A percentile compares a stretch with the other conserved stretches of the same genome.
Conservation (phyloP, 2,329 filamentous ascomycete genomes). For the Dryadomyces quercivorus region DNA sequence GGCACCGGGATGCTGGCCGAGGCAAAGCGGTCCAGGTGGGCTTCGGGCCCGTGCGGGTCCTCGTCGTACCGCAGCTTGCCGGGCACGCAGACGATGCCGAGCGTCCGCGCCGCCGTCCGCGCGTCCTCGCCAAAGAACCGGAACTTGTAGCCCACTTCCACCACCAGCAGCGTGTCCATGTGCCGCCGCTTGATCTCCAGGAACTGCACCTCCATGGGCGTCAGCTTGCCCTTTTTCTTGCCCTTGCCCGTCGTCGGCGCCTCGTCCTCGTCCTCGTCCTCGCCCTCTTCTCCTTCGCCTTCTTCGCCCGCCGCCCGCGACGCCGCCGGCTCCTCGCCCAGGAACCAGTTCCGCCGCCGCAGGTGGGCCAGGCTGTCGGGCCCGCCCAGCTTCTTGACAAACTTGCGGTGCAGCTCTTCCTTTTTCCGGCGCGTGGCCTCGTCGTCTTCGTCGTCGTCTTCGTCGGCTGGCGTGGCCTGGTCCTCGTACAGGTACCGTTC, state of each 20-base stretch:
- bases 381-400: conserved; percentile 80
- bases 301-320: conserved; percentile 35
- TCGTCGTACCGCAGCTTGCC: conserved; percentile 93
- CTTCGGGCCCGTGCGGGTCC: conserved; percentile 63
- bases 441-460: conserved; percentile 25
- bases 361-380: conserved; percentile 67
- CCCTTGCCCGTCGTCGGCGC: conserved; percentile 35
- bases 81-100: conserved; percentile 93
- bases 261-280: conserved; percentile 49
- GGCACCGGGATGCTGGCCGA: conserved; percentile 94
- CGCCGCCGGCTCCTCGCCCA: conserved; percentile 38
- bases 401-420: conserved; percentile 65
- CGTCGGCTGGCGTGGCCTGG: conserved; percentile 20
- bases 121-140: conserved; percentile 96
- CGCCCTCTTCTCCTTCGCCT: conserved; percentile 40
- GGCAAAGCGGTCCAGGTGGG: conserved; percentile 82
- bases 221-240: conserved; percentile 60
- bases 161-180: conserved; percentile 77
- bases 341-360: conserved; percentile 44
- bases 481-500: conserved; percentile 38
- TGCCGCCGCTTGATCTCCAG: conserved; percentile 89
- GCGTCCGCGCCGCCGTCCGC: conserved; percentile 71
- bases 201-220: conserved; percentile 87
- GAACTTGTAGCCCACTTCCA: conserved; percentile 98
- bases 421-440: conserved; percentile 42